Conservation (phyloP, 2,329 filamentous ascomycete genomes). For the Tolypocladium ophioglossoides region DNA sequence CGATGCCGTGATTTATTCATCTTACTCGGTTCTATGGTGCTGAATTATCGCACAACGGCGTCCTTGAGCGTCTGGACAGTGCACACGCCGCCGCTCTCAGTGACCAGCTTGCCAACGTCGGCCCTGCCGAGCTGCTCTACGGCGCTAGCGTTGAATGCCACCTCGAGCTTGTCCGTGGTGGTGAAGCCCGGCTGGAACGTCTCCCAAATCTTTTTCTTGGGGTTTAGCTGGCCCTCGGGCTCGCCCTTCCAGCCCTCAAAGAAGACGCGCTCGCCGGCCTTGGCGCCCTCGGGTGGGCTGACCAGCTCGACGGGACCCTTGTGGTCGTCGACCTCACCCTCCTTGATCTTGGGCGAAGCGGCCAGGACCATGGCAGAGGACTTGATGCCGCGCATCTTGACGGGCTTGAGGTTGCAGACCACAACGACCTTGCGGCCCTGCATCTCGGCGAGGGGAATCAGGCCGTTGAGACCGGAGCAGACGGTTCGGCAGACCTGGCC, state of each 20-base stretch:
- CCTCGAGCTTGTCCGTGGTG: constrained; percentile 70
- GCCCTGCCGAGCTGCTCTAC: constrained; percentile 69
- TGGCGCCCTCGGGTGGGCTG: constrained; percentile 63
- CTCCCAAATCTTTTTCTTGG: constrained; percentile 99
- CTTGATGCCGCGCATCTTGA: constrained; percentile 90
- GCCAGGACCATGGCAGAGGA: constrained; percentile 85
- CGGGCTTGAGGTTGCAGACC: constrained; percentile 96
- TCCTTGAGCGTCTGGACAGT: constrained; percentile 72
- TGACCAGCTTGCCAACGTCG: constrained; percentile 59
- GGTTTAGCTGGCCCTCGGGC: constrained; percentile 88
- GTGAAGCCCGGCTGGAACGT: constrained; percentile 93
- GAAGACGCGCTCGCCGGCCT: constrained; percentile 78
- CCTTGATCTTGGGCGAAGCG: constrained; percentile 72
- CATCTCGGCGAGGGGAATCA: constrained; percentile 91
- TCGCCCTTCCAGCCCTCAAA: constrained; percentile 94
- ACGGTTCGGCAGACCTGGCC: constrained; percentile 89
- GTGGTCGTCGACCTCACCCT: constrained; percentile 77
- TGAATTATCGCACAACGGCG: constrained; percentile 61
- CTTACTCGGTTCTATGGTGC: background rate
- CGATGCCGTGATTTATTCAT: background rate
- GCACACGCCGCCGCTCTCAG: constrained; percentile 68
- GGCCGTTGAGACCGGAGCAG: constrained; percentile 90
- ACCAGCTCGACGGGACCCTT: constrained; percentile 90
- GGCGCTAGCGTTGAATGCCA: constrained; percentile 71
- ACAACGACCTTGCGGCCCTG: constrained; percentile 90